Evolutionary conservation across 83 land plant genomes (phyloP).

Genomic region (Thuja plicata): DNA sequence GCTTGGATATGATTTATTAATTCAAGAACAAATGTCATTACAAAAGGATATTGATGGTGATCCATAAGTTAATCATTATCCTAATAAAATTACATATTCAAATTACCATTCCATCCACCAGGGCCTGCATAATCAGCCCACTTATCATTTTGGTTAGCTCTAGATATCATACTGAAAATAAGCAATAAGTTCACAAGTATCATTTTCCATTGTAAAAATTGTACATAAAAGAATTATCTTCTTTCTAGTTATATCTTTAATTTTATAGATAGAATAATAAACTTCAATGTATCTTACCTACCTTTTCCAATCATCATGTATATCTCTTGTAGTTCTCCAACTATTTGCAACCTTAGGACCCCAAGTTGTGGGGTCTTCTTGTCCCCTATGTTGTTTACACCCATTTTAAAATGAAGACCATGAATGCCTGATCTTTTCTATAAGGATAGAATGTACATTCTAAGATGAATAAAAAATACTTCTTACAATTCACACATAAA

Average conservation of each 20-base stretch:
- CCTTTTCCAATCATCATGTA: conserved; percentile 13
- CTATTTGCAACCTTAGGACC: conserved; percentile 18
- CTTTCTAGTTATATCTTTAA: too few species aligned
- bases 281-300: background rate
- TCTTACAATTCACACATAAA: conserved; percentile 17
- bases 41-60: background rate
- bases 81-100: background rate
- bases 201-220: too few species aligned
- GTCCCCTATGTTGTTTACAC: background rate
- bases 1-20: conserved; percentile 67
- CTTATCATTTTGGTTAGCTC: conserved; percentile 34
- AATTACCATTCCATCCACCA: conserved; percentile 58
- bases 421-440: background rate
- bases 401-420: background rate
- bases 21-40: background rate
- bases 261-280: too few species aligned
- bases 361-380: conserved; percentile 20
- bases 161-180: conserved; percentile 28
- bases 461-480: background rate
- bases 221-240: too few species aligned
- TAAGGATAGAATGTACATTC: too few species aligned
- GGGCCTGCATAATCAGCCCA: conserved; percentile 62
- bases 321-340: conserved; percentile 25
- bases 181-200: background rate
- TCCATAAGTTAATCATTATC: background rate